Conservation (phyloP, 495 filamentous ascomycete species). For the Bathelium albidoporum region DNA sequence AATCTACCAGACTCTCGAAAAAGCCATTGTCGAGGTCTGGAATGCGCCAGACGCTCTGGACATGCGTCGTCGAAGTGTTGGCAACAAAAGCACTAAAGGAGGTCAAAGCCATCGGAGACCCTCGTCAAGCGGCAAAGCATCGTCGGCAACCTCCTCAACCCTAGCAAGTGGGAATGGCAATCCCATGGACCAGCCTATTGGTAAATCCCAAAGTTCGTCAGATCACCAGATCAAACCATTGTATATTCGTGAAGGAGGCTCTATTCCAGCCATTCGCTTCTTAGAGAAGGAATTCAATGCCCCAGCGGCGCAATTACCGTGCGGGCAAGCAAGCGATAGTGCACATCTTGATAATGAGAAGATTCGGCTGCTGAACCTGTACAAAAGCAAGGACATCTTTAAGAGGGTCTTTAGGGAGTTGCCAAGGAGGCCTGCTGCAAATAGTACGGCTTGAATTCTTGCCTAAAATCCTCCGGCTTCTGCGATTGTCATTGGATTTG, state of each 20-base stretch:
- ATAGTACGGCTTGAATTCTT: not conserved
- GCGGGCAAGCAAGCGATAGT: slow-evolving; percentile 87
- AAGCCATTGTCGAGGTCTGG: slow-evolving; percentile 81
- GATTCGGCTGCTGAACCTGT: slow-evolving; percentile 72
- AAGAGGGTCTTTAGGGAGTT: slow-evolving; percentile 68
- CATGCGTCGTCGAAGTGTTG: not conserved
- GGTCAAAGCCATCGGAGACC: slow-evolving; percentile 10
- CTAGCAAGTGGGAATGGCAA: slow-evolving; percentile 38
- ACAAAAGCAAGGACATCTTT: slow-evolving; percentile 88
- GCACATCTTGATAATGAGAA: slow-evolving; percentile 95
- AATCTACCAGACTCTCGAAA: slow-evolving; percentile 80
- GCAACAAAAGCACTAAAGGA: not conserved
- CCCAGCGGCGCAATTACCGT: slow-evolving; percentile 86
- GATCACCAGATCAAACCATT: slow-evolving; percentile 44
- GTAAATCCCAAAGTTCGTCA: slow-evolving; percentile 24
- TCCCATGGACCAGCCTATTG: not conserved
- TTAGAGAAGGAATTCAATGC: slow-evolving; percentile 90
- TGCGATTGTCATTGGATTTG: too few relatives aligned
- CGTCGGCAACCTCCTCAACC: slow-evolving; percentile 43
- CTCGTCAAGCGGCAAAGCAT: slow-evolving; percentile 19
- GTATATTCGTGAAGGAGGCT: slow-evolving; percentile 92
- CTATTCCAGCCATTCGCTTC: slow-evolving; percentile 86
- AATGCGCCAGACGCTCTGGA: slow-evolving; percentile 32
- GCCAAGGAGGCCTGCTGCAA: slow-evolving; percentile 35
- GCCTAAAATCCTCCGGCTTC: too few relatives aligned